Conservation (phyloP, 148 eudicot species). For the Heliosperma pusillum region DNA sequence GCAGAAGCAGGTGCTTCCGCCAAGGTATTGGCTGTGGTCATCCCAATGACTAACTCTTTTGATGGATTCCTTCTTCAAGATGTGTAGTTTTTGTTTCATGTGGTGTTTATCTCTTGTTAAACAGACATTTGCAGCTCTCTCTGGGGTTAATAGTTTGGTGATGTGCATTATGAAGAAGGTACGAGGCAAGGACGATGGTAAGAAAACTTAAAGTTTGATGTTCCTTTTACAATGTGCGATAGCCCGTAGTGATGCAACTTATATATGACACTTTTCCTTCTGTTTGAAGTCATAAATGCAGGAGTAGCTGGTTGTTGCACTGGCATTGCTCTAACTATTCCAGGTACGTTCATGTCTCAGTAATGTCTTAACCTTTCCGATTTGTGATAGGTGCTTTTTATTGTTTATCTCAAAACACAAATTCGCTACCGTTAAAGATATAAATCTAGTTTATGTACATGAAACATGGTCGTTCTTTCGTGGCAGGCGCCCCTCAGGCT, state of each 20-base stretch:
- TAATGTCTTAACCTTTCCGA: neutral
- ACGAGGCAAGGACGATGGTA: slow-evolving; percentile 94
- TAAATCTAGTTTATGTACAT: no score
- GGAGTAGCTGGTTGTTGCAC: slow-evolving; percentile 98
- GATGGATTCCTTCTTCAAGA: slow-evolving; percentile 2
- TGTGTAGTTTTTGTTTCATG: neutral
- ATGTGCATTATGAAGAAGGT: slow-evolving; percentile 79
- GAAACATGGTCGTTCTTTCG: neutral
- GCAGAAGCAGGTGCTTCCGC: slow-evolving; percentile 78
- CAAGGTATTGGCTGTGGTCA: slow-evolving; percentile 49
- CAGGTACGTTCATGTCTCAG: slow-evolving; percentile 48
- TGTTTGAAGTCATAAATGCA: slow-evolving; percentile 63
- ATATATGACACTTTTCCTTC: slow-evolving; percentile 10
- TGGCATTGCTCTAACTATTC: slow-evolving; percentile 83
- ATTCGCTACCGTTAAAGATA: neutral
- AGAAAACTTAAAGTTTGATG: slow-evolving; percentile 6
- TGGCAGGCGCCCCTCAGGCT: slow-evolving; percentile 76
- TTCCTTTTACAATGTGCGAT: neutral
- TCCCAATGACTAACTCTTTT: neutral
- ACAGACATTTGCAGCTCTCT: slow-evolving; percentile 85
- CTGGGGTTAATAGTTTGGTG: slow-evolving; percentile 85
- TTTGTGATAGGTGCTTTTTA: neutral
- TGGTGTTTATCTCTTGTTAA: neutral
- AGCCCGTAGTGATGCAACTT: slow-evolving; percentile 14
- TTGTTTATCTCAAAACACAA: neutral